Conservation (phyloP, 2,329 filamentous ascomycete species). For the Colletotrichum euphorbiae region DNA sequence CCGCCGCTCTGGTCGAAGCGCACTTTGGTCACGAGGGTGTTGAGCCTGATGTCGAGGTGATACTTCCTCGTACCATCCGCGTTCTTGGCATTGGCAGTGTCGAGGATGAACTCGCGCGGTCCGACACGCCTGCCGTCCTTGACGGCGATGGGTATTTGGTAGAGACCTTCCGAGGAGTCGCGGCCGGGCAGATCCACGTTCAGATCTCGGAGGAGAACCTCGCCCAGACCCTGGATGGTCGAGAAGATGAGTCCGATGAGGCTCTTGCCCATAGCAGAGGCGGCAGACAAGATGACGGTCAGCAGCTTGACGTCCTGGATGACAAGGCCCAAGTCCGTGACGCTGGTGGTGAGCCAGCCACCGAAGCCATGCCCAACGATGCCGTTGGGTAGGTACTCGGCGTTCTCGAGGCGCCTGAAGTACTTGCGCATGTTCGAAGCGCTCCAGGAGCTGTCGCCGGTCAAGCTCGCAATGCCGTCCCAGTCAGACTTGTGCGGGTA, state of each 20-base stretch:
- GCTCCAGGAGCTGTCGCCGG: slow-evolving; percentile 69
- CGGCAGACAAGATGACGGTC: slow-evolving; percentile 46
- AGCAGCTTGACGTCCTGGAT: slow-evolving; percentile 47
- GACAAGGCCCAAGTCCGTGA: slow-evolving; percentile 42
- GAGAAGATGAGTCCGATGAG: slow-evolving; percentile 42
- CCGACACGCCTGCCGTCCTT: slow-evolving; percentile 57
- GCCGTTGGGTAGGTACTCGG: slow-evolving; percentile 60
- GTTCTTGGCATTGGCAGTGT: slow-evolving; percentile 59
- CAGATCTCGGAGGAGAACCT: slow-evolving; percentile 47
- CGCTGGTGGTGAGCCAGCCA: slow-evolving; percentile 59
- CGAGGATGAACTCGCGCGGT: slow-evolving; percentile 63
- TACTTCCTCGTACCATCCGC: slow-evolving; percentile 57
- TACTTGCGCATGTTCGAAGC: slow-evolving; percentile 71
- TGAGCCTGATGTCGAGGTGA: slow-evolving; percentile 51
- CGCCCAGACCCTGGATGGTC: slow-evolving; percentile 44
- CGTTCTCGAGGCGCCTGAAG: slow-evolving; percentile 67
- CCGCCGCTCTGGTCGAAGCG: slow-evolving; percentile 51
- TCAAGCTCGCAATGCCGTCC: slow-evolving; percentile 66
- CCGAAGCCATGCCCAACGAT: slow-evolving; percentile 64
- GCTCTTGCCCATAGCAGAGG: slow-evolving; percentile 46
- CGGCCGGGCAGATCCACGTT: slow-evolving; percentile 44
- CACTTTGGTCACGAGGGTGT: slow-evolving; percentile 55
- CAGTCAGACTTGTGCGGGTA: slow-evolving; percentile 71
- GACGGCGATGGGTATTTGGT: slow-evolving; percentile 64
- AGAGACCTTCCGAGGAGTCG: slow-evolving; percentile 48